Evolutionary conservation across 768 basidiomycete genomes (phyloP).

Genomic region (Lentinula aciculospora): DNA sequence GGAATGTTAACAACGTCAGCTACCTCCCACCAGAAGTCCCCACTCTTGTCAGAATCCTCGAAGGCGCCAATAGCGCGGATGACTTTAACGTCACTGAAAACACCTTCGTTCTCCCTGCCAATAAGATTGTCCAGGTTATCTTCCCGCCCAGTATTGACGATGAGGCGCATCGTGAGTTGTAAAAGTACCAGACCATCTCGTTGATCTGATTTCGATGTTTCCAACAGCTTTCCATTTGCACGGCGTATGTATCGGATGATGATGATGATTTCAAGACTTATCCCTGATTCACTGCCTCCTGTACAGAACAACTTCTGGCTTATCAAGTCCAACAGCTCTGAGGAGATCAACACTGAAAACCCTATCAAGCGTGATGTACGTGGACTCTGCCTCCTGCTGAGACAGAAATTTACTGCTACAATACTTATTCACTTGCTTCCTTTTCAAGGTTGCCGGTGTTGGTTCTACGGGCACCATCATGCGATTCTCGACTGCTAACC

Average conservation of each 20-base stretch:
- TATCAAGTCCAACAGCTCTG: conserved; percentile 28
- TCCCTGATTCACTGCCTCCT: background rate
- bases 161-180: conserved; percentile 17
- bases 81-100: conserved; percentile 28
- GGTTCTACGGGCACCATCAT: conserved; percentile 25
- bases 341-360: conserved; percentile 34
- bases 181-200: background rate
- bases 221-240: conserved; percentile 21
- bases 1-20: conserved; percentile 27
- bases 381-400: background rate
- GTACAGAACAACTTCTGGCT: conserved; percentile 32
- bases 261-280: background rate
- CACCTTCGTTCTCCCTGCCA: conserved; percentile 31
- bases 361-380: conserved; percentile 33
- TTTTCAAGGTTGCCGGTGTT: conserved; percentile 12
- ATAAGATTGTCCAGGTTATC: conserved; percentile 31
- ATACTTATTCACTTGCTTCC: too few species aligned
- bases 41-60: conserved; percentile 25
- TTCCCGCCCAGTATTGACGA: conserved; percentile 25
- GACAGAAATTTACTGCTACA: background rate
- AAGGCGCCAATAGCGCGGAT: conserved; percentile 21
- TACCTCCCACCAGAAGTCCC: conserved; percentile 20
- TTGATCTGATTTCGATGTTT: background rate
- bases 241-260: conserved; percentile 16
- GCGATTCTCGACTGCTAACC: conserved; percentile 52